Conservation (phyloP, 2,329 filamentous ascomycete species). For the Venturia aucupariae region DNA sequence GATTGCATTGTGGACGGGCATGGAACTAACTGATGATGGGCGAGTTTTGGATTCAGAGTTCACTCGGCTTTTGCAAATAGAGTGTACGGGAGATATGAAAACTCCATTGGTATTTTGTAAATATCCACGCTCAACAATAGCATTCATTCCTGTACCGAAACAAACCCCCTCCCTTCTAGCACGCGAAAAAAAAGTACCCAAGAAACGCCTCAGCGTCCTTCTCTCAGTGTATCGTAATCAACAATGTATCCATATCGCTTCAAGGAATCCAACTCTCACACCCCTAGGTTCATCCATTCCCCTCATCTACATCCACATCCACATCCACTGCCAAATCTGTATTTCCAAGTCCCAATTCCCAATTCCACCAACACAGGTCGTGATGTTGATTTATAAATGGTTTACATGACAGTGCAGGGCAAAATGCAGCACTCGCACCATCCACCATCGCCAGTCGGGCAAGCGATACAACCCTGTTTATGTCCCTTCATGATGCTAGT, state of each 20-base stretch:
- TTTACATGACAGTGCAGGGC: slow-evolving; percentile 12
- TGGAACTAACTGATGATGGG: too few relatives aligned
- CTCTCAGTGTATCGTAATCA: not conserved
- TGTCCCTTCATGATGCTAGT: slow-evolving; percentile 10
- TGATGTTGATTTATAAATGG: too few relatives aligned
- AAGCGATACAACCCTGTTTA: slow-evolving; percentile 14
- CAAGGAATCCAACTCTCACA: not conserved
- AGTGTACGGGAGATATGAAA: too few relatives aligned
- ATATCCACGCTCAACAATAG: not conserved
- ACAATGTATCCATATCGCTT: not conserved
- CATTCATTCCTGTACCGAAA: not conserved
- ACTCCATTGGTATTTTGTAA: not conserved
- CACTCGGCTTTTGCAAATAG: too few relatives aligned
- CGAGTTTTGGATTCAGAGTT: too few relatives aligned
- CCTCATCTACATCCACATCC: not conserved
- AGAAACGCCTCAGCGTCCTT: not conserved
- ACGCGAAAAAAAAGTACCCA: not conserved
- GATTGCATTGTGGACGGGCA: too few relatives aligned
- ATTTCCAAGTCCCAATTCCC: not conserved
- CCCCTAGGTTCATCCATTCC: too few relatives aligned
- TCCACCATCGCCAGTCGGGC: slow-evolving; percentile 13
- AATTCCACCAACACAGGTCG: too few relatives aligned
- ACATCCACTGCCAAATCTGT: not conserved
- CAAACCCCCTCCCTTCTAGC: not conserved
- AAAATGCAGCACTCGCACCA: slow-evolving; percentile 14